Conservation (phyloP, 495 filamentous ascomycete species). For the Podospora conica region DNA sequence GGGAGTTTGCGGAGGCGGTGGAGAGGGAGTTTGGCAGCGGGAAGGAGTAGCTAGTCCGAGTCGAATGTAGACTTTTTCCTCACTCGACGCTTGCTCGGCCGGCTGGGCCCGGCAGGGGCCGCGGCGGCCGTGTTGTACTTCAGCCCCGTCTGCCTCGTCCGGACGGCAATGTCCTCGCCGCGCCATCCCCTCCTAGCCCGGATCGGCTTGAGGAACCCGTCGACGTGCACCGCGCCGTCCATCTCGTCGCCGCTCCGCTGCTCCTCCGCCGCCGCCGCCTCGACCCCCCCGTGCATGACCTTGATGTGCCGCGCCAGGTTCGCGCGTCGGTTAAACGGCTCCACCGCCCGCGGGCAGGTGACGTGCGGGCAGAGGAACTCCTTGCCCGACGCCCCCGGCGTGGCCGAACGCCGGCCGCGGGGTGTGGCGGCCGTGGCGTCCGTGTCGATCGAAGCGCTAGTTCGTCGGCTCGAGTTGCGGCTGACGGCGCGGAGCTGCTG, state of each 20-base stretch:
- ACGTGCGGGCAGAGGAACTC: conserved; percentile 16
- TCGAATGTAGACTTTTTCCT: neutral
- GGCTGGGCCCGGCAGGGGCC: too few species aligned
- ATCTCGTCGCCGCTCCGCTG: conserved; percentile 45
- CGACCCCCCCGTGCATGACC: conserved; percentile 29
- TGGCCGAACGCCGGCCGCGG: neutral
- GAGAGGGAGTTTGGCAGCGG: conserved; percentile 42
- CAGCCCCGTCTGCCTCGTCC: neutral
- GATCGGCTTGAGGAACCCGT: conserved; percentile 45
- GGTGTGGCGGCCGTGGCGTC: neutral
- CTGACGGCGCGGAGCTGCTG: conserved; percentile 15
- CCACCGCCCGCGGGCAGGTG: conserved; percentile 14
- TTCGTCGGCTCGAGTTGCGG: conserved; percentile 15
- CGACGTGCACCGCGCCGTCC: conserved; percentile 47
- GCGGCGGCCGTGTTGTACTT: neutral
- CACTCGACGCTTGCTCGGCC: neutral
- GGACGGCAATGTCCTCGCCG: conserved; percentile 9
- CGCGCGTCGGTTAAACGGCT: conserved; percentile 8
- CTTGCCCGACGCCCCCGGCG: neutral
- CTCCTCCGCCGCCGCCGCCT: conserved; percentile 20
- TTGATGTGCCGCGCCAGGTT: conserved; percentile 27
- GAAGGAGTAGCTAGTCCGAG: conserved; percentile 3
- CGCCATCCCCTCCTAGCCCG: conserved; percentile 31
- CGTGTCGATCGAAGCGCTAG: neutral
- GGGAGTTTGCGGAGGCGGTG: conserved; percentile 66